Percentiles rank a stretch among this genome's conserved stretches.
Evolutionary conservation across 306 rosid genomes (phyloP).

Genomic region (Astragalus glycyphyllos): DNA sequence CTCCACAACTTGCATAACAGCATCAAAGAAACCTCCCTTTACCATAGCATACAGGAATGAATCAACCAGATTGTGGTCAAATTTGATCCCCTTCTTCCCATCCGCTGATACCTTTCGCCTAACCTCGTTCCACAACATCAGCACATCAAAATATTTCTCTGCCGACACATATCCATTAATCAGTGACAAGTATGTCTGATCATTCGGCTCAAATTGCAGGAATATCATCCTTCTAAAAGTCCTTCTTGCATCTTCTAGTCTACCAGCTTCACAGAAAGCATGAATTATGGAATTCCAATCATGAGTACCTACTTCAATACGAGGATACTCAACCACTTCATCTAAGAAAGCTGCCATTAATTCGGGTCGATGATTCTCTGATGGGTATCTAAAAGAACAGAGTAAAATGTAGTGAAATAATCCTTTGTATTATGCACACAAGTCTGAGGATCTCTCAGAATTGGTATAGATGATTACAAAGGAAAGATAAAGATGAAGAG

Average conservation of each 20-base stretch:
- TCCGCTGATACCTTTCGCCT: constrained; percentile 64
- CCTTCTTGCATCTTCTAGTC: constrained; percentile 92
- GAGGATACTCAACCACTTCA: constrained; percentile 91
- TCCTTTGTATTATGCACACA: too few species aligned
- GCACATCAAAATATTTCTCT: constrained; percentile 79
- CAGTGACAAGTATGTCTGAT: constrained; percentile 80
- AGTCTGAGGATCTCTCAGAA: too few species aligned
- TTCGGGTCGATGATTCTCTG: constrained; percentile 89
- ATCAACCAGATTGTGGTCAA: too few species aligned
- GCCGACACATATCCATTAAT: constrained; percentile 80
- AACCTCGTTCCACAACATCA: constrained; percentile 95
- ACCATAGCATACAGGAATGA: too few species aligned
- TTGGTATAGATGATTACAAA: too few species aligned
- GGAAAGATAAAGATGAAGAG: too few species aligned
- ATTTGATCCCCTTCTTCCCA: constrained; percentile 70
- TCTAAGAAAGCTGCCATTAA: constrained; percentile 97
- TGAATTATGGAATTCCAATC: constrained; percentile 97
- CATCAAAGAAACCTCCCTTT: too few species aligned
- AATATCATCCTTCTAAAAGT: constrained; percentile 91
- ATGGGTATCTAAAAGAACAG: too few species aligned
- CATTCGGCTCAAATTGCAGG: constrained; percentile 76
- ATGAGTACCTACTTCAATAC: constrained; percentile 84
- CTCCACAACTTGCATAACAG: too few species aligned
- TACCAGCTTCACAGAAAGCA: constrained; percentile 90
- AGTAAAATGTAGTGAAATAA: too few species aligned